Evolutionary conservation across 1,284 basidiomycete species (phyloP).

Genomic region (Flammula alnicola): DNA sequence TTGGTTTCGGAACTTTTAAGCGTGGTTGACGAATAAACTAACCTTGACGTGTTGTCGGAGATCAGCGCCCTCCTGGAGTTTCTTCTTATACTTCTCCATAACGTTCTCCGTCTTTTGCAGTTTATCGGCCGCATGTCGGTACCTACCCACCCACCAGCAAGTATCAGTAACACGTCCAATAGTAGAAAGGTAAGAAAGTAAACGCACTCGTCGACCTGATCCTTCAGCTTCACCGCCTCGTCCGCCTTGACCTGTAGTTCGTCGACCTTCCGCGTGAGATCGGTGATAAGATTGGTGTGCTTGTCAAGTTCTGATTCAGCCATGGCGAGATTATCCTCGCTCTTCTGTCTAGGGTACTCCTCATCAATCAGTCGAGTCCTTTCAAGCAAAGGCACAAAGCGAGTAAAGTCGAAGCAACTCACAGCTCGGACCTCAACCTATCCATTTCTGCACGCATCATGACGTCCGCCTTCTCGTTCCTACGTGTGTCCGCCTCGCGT

Average conservation of each 20-base stretch:
- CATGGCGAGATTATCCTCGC: conserved; percentile 84
- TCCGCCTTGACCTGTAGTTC: conserved; percentile 83
- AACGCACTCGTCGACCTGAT: conserved; percentile 91
- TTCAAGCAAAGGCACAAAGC: too few species aligned
- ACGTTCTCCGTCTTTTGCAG: conserved; percentile 95
- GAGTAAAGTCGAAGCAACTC: conserved; percentile 51
- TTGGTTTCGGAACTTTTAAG: too few species aligned
- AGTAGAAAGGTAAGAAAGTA: not conserved
- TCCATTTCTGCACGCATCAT: conserved; percentile 82
- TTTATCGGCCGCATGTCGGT: conserved; percentile 88
- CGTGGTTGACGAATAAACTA: too few species aligned
- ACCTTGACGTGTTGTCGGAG: conserved; percentile 87
- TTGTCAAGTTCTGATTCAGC: conserved; percentile 83
- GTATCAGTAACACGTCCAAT: not conserved
- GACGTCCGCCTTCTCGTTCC: conserved; percentile 71
- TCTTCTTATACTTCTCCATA: conserved; percentile 99
- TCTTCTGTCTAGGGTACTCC: conserved; percentile 74
- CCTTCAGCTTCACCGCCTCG: conserved; percentile 81
- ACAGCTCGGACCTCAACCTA: conserved; percentile 79
- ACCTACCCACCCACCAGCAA: conserved; percentile 61
- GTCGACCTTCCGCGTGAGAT: conserved; percentile 79
- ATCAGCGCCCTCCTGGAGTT: conserved; percentile 92
- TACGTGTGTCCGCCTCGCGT: conserved; percentile 59
- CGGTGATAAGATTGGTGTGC: conserved; percentile 68
- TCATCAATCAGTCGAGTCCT: too few species aligned